Evolutionary conservation across 495 filamentous ascomycete species (phyloP).

Genomic region (Podospora bellae-mahoneyi): DNA sequence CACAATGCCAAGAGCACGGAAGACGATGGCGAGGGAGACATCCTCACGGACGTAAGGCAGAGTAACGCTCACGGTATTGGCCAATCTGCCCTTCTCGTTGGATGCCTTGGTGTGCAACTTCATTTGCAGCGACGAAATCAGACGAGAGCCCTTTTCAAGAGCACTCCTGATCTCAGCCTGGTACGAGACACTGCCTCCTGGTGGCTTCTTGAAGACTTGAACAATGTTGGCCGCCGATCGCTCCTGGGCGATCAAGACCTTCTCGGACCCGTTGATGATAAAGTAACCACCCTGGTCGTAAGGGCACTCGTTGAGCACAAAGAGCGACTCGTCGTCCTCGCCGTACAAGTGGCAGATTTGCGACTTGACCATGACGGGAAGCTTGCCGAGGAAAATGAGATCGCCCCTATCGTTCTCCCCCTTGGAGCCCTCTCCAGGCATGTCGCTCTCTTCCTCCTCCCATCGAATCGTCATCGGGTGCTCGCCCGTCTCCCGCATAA

Average conservation of each 20-base stretch:
- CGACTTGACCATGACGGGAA: conserved; percentile 97
- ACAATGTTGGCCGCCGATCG: conserved; percentile 96
- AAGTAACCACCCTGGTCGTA: conserved; percentile 99
- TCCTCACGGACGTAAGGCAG: conserved; percentile 92
- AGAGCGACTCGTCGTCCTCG: conserved; percentile 74
- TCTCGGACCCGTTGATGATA: conserved; percentile 99
- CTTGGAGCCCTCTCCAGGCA: conserved; percentile 38
- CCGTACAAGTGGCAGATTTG: conserved; percentile 85
- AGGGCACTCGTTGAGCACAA: conserved; percentile 87
- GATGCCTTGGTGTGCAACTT: conserved; percentile 85
- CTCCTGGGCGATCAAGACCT: conserved; percentile 97
- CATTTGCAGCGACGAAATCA: conserved; percentile 85
- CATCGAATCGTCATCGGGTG: conserved; percentile 54
- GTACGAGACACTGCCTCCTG: conserved; percentile 81
- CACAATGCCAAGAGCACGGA: conserved; percentile 91
- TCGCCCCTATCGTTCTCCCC: conserved; percentile 39
- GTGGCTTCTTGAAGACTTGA: conserved; percentile 95
- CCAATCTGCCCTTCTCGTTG: conserved; percentile 69
- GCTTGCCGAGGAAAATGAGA: conserved; percentile 79
- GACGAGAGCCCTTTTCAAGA: conserved; percentile 88
- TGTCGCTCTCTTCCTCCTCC: conserved; percentile 51
- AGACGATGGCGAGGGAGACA: conserved; percentile 89
- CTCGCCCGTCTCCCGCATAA: conserved; percentile 45
- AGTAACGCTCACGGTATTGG: conserved; percentile 82
- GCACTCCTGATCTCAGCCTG: conserved; percentile 95